phyloP scores from a whole-genome alignment of 108 stramenopile genomes.

The Nannochloropsis oceanica region DNA sequence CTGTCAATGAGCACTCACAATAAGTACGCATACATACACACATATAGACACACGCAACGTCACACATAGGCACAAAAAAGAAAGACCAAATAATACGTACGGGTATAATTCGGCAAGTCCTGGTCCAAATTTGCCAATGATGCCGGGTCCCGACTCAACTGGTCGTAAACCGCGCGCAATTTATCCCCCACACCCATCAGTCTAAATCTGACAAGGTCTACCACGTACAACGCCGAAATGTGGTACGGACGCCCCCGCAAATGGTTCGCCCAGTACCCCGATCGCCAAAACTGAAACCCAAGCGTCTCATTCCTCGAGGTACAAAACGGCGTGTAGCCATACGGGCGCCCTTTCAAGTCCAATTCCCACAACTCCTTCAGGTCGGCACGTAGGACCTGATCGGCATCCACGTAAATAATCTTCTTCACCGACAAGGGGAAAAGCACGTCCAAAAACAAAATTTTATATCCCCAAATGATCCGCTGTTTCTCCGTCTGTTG shows the following conservation, averaged over 20 bases:
- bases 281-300: slow-evolving; percentile 85
- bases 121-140: slow-evolving; percentile 94
- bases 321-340: slow-evolving; percentile 96
- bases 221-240: slow-evolving; percentile 96
- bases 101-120: slow-evolving; percentile 96
- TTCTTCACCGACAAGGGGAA: slow-evolving; percentile 91
- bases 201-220: slow-evolving; percentile 81
- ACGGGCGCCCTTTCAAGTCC: slow-evolving; percentile 69
- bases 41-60: no score
- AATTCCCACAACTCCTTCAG: slow-evolving; percentile 92
- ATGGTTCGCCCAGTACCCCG: slow-evolving; percentile 86
- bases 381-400: slow-evolving; percentile 93
- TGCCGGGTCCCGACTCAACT: slow-evolving; percentile 79
- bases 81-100: neutral
- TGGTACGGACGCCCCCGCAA: slow-evolving; percentile 84
- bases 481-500: slow-evolving; percentile 93
- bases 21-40: no score
- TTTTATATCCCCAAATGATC: slow-evolving; percentile 99
- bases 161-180: slow-evolving; percentile 77
- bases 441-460: slow-evolving; percentile 95
- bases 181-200: slow-evolving; percentile 72
- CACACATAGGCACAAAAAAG: no score
- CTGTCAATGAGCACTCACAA: no score
- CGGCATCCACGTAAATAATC: slow-evolving; percentile 90
- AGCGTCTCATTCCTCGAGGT: slow-evolving; percentile 69